Percentiles rank a stretch among this genome's conserved stretches.
Evolutionary conservation across 371 early-diverging fungal genomes (phyloP).

Genomic region (Umbelopsis sp.): DNA sequence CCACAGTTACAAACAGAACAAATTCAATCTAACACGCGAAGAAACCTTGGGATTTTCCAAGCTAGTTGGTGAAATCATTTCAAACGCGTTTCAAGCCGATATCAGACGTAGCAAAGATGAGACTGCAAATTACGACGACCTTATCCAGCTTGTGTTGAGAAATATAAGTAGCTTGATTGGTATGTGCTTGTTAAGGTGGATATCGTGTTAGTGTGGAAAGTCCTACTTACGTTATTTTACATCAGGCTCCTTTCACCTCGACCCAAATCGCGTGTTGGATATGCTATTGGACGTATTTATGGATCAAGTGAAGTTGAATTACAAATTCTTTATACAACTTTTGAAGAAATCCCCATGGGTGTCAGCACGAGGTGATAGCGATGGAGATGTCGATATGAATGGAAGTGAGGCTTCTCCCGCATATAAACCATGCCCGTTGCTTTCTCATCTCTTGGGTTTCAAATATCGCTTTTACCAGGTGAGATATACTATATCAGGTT

Average conservation of each 20-base stretch:
- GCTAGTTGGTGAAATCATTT: conserved; percentile 69
- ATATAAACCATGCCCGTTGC: conserved; percentile 36
- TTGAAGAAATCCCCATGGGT: conserved; percentile 77
- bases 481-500: conserved; percentile 16
- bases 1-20: conserved; percentile 82
- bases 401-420: conserved; percentile 16
- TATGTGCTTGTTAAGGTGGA: not conserved
- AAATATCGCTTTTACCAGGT: conserved; percentile 73
- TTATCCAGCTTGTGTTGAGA: conserved; percentile 7
- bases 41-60: conserved; percentile 88
- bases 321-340: conserved; percentile 79
- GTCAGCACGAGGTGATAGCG: conserved; percentile 14
- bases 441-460: conserved; percentile 89
- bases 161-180: conserved; percentile 7
- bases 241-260: conserved; percentile 79
- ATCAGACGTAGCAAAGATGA: conserved; percentile 22
- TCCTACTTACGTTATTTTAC: not conserved
- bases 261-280: conserved; percentile 89
- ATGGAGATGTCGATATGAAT: conserved; percentile 18
- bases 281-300: conserved; percentile 82
- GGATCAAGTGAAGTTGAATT: conserved; percentile 70
- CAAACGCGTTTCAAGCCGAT: conserved; percentile 22
- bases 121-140: not conserved
- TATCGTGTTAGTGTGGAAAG: too few relatives aligned
- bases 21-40: conserved; percentile 89